Conservation (phyloP, 192 early-diverging fungal species). For the Nowakowskiella sp. region DNA sequence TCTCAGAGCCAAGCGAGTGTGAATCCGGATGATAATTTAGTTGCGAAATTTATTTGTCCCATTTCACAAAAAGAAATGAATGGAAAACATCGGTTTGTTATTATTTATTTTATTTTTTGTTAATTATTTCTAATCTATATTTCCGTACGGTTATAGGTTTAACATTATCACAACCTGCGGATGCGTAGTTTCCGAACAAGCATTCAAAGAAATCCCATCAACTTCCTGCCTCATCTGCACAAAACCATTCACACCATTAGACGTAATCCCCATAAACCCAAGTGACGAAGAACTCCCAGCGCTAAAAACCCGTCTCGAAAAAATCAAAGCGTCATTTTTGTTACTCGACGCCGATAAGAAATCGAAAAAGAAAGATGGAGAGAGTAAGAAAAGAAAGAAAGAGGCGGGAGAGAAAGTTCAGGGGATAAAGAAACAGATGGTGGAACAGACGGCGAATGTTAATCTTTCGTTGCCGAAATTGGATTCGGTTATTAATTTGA, state of each 20-base stretch:
- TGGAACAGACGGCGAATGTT: conserved; percentile 23
- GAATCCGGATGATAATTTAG: conserved; percentile 15
- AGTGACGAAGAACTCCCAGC: conserved; percentile 50
- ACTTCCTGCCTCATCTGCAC: conserved; percentile 59
- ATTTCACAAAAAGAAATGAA: conserved; percentile 81
- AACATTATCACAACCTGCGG: conserved; percentile 56
- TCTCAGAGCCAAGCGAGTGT: neutral
- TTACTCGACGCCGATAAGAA: conserved; percentile 38
- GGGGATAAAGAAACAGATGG: conserved; percentile 2
- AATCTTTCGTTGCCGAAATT: conserved; percentile 42
- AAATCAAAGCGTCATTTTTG: conserved; percentile 38
- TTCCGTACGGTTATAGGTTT: conserved; percentile 15
- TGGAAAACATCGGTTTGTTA: conserved; percentile 62
- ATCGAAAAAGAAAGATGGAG: conserved; percentile 31
- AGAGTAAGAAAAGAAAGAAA: conserved; percentile 30
- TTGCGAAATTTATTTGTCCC: conserved; percentile 59
- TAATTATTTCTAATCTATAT: neutral
- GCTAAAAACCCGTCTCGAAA: conserved; percentile 46
- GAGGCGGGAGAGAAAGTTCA: neutral
- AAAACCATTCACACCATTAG: conserved; percentile 43
- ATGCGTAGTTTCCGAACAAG: conserved; percentile 69
- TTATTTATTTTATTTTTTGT: conserved; percentile 31
- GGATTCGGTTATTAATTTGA: conserved; percentile 1
- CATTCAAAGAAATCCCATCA: conserved; percentile 61
- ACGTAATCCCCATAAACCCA: conserved; percentile 68